Evolutionary conservation across 73 alveolate species (phyloP), one percentile per base, ranked within the genome.

Genomic region (Stentor coeruleus): DNA sequence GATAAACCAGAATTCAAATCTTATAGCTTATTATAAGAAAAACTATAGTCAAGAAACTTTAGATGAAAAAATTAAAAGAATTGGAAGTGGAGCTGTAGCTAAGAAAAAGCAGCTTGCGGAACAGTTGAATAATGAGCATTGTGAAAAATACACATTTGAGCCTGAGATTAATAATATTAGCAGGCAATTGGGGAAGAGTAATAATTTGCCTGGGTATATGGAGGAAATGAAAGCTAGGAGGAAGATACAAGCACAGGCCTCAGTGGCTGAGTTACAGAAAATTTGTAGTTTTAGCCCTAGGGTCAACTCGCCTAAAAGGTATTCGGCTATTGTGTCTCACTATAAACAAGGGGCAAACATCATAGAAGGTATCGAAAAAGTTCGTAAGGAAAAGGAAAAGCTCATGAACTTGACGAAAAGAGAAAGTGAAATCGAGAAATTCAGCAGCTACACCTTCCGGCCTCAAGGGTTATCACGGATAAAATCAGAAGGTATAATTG

Each of bases 211-310:
- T n/a, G 79, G 37, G 36, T 31, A 28, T 40, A 31, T 28, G n/a
- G 37, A 66, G n/a, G 79, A 66, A 1, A 26, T 28, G 15, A 66
- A 66, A 66, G 33, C 20, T 20, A 66, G 15, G 1, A 14, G 11
- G 39, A 66, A 66, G 33, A 40, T 20, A 2, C n/a, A 66, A 66
- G 79, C 79, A 14, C 36, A 20, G 14, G 79, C 79, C 42, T 15
- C n/a, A 66, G 79, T 31, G n/a, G 79, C 79, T 0, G 79, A 66
- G 33, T 28, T 66, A 15, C 49, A 66, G 33, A 66, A 66, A 66
- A 31, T 66, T 33, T 66, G 79, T 66, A 66, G 79, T 31, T 66
- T 66, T 66, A 66, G 40, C 33, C 79, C 79, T 20, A 66, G 33
- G 14, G 14, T 31, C 20, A 26, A 20, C 15, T 26, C 36, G n/a